Conservation (phyloP, 2,329 filamentous ascomycete genomes). For the Aspergillus tamarii region DNA sequence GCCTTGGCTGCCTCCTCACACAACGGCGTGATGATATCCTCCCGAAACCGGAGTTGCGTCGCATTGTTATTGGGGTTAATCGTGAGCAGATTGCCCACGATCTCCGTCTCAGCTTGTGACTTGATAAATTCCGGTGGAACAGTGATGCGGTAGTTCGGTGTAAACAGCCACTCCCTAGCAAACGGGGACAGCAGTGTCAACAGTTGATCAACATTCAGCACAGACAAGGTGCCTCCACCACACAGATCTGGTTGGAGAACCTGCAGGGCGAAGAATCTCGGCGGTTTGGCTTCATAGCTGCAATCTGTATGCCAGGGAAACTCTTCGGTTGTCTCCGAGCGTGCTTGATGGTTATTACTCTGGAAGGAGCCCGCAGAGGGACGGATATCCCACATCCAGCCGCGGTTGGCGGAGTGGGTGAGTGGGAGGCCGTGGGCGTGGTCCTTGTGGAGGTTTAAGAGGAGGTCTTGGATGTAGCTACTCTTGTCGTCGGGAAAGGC, state of each 20-base stretch:
- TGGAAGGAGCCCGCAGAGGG: background rate
- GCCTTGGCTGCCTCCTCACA: background rate
- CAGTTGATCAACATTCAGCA: background rate
- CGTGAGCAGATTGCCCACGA: background rate
- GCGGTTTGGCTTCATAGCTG: background rate
- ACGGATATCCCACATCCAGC: background rate
- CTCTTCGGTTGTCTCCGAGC: background rate
- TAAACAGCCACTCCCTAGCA: background rate
- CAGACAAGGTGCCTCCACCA: background rate
- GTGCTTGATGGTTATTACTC: background rate
- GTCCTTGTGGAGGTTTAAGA: too few relatives aligned
- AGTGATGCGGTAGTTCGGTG: background rate
- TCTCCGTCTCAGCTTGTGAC: background rate
- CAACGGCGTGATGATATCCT: background rate
- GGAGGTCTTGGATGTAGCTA: too few relatives aligned
- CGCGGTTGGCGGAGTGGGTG: too few relatives aligned
- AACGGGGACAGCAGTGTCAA: background rate
- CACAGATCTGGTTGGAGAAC: background rate
- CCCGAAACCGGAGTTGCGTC: background rate
- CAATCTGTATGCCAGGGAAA: background rate
- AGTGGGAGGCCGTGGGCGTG: too few relatives aligned
- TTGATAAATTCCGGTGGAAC: background rate
- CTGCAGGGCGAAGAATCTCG: background rate
- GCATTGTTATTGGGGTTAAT: background rate
- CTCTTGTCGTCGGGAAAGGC: too few relatives aligned